phyloP scores from a whole-genome alignment of 2,329 filamentous ascomycete genomes.

The Colletotrichum noveboracense region DNA sequence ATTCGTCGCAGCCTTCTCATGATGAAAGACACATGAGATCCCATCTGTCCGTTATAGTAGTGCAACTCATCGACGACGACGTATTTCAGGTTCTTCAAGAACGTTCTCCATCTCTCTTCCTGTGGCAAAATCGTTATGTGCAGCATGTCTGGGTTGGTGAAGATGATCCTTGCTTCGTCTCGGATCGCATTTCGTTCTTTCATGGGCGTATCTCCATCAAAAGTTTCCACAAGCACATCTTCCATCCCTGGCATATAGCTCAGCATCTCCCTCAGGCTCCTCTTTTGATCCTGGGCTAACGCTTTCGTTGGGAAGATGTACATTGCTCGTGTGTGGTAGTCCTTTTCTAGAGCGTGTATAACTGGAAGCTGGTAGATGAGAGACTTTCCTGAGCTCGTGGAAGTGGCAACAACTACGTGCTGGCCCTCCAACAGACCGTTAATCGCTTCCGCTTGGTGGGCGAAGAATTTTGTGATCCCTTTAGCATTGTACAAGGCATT shows the following conservation, averaged over 20 bases:
- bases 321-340: slow-evolving; percentile 81
- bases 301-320: slow-evolving; percentile 99
- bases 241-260: slow-evolving; percentile 80
- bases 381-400: slow-evolving; percentile 95
- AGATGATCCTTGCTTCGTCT: slow-evolving; percentile 90
- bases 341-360: slow-evolving; percentile 81
- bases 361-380: slow-evolving; percentile 98
- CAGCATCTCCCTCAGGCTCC: slow-evolving; percentile 86
- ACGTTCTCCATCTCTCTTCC: slow-evolving; percentile 86
- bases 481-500: slow-evolving; percentile 94
- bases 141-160: slow-evolving; percentile 98
- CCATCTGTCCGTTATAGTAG: slow-evolving; percentile 94
- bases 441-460: slow-evolving; percentile 92
- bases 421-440: slow-evolving; percentile 83
- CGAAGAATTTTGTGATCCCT: slow-evolving; percentile 84
- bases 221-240: slow-evolving; percentile 84
- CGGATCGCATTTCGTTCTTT: slow-evolving; percentile 77
- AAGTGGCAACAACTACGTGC: slow-evolving; percentile 92
- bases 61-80: slow-evolving; percentile 94
- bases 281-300: slow-evolving; percentile 89
- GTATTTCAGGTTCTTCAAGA: slow-evolving; percentile 86
- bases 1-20: slow-evolving; percentile 89
- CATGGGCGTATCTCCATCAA: slow-evolving; percentile 94
- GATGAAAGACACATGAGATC: slow-evolving; percentile 91
- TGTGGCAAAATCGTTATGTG: slow-evolving; percentile 93